Evolutionary conservation across 2,329 filamentous ascomycete species (phyloP).

Genomic region (Ceratocystis colombiana): DNA sequence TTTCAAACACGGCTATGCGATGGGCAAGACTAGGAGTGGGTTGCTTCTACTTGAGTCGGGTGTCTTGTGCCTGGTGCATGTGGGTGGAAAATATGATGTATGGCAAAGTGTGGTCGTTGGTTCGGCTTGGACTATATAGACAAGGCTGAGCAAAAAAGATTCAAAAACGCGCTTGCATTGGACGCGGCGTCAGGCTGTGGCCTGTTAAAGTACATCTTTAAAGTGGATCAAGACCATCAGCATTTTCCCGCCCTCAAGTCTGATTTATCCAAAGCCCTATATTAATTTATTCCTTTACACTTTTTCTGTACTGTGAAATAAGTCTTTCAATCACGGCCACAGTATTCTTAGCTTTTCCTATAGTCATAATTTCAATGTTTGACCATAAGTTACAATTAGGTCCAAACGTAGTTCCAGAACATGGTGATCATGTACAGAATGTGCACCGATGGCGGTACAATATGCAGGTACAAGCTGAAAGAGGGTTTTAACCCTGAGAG

Average conservation of each 20-base stretch:
- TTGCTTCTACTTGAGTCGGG: neutral
- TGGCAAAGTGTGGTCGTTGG: neutral
- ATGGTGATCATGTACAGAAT: too few species aligned
- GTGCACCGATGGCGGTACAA: too few species aligned
- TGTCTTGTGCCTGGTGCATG: neutral
- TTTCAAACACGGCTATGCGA: too few species aligned
- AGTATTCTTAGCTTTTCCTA: too few species aligned
- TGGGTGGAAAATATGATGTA: neutral
- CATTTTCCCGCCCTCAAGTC: neutral
- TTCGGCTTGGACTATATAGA: neutral
- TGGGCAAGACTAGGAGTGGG: neutral
- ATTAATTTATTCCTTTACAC: neutral
- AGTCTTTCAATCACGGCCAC: too few species aligned
- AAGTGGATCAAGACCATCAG: constrained; percentile 15
- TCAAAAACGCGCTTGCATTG: constrained; percentile 10
- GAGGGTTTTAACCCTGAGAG: neutral
- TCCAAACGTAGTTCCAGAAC: too few species aligned
- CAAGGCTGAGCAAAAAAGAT: constrained; percentile 21
- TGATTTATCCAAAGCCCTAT: neutral
- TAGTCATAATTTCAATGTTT: too few species aligned
- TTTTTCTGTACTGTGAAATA: neutral
- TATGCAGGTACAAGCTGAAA: constrained; percentile 2
- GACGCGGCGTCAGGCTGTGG: constrained; percentile 17
- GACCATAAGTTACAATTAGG: too few species aligned
- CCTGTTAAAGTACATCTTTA: constrained; percentile 13